Evolutionary conservation across 73 alveolate species (phyloP).

Genomic region (Symbiodinium natans): DNA sequence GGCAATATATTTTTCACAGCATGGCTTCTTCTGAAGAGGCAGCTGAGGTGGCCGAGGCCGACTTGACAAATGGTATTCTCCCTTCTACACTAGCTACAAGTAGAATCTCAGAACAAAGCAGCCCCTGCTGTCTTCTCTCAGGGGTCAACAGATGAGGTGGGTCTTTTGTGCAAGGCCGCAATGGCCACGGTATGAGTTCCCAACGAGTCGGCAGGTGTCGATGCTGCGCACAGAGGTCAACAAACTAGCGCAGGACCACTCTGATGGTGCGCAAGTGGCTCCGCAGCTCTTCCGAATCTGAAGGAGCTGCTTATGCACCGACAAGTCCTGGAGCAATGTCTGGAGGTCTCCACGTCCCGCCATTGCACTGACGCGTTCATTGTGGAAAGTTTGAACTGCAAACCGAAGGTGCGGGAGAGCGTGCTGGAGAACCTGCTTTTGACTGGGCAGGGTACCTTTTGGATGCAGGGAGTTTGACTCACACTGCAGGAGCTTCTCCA

Average conservation of each 20-base stretch:
- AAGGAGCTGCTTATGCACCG: conserved; percentile 92
- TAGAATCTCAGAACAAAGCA: too few species aligned
- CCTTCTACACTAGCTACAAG: too few species aligned
- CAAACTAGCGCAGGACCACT: conserved; percentile 43
- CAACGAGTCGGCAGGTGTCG: neutral
- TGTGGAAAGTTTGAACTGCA: neutral
- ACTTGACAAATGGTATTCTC: too few species aligned
- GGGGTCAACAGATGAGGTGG: neutral
- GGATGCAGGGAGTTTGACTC: too few species aligned
- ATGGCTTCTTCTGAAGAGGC: too few species aligned
- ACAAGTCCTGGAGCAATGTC: conserved; percentile 73
- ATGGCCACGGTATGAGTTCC: neutral
- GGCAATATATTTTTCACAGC: too few species aligned
- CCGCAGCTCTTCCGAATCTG: neutral
- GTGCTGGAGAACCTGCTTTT: conserved; percentile 33
- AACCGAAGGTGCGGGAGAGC: conserved; percentile 65
- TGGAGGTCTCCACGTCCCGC: conserved; percentile 23
- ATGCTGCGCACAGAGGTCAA: conserved; percentile 75
- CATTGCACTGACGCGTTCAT: neutral
- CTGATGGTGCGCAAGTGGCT: neutral
- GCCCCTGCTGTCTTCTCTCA: too few species aligned
- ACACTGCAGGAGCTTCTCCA: conserved; percentile 43
- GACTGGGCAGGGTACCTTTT: neutral
- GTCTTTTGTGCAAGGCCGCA: neutral
- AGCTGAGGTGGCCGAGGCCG: too few species aligned